These are phyloP conservation scores for Boletales sp. DNA, from an alignment of 768 basidiomycete genomes.

Conservation along the genomic window DNA sequence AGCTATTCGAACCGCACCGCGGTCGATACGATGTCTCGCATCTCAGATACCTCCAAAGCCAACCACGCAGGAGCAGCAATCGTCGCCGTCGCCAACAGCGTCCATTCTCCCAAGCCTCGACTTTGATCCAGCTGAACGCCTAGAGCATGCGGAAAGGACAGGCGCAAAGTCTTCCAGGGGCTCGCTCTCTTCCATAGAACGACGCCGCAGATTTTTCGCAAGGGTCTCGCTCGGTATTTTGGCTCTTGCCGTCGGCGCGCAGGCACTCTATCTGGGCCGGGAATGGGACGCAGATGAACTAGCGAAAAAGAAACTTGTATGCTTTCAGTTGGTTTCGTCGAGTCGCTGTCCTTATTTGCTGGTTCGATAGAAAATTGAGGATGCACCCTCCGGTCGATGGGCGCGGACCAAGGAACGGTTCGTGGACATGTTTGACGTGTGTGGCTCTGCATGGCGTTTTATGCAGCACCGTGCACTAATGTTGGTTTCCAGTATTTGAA, in stretches of 20 bases:
- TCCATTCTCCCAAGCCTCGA: slow-evolving; percentile 52
- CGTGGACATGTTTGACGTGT: slow-evolving; percentile 64
- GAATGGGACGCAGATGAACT: slow-evolving; percentile 78
- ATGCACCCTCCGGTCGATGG: slow-evolving; percentile 60
- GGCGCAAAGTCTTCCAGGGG: slow-evolving; percentile 79
- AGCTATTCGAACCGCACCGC: slow-evolving; percentile 18
- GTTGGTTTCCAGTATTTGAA: slow-evolving; percentile 66
- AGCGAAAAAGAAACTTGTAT: slow-evolving; percentile 57
- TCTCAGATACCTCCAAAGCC: slow-evolving; percentile 18
- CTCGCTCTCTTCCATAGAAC: slow-evolving; percentile 75
- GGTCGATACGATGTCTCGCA: slow-evolving; percentile 21
- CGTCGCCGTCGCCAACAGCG: slow-evolving; percentile 1
- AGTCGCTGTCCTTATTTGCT: not conserved
- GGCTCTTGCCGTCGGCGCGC: slow-evolving; percentile 52
- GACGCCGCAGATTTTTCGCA: slow-evolving; percentile 54
- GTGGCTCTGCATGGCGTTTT: slow-evolving; percentile 19
- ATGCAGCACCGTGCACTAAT: not conserved
- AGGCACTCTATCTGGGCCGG: slow-evolving; percentile 65
- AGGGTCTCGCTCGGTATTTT: slow-evolving; percentile 53
- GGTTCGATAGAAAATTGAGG: slow-evolving; percentile 48
- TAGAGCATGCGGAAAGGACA: slow-evolving; percentile 4
- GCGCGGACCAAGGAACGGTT: slow-evolving; percentile 62
- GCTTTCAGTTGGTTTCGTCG: slow-evolving; percentile 19
- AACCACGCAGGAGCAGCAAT: slow-evolving; percentile 2
- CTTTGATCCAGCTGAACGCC: slow-evolving; percentile 52